Conservation (phyloP, 345 rosid species). For the Ailanthus altissimus region DNA sequence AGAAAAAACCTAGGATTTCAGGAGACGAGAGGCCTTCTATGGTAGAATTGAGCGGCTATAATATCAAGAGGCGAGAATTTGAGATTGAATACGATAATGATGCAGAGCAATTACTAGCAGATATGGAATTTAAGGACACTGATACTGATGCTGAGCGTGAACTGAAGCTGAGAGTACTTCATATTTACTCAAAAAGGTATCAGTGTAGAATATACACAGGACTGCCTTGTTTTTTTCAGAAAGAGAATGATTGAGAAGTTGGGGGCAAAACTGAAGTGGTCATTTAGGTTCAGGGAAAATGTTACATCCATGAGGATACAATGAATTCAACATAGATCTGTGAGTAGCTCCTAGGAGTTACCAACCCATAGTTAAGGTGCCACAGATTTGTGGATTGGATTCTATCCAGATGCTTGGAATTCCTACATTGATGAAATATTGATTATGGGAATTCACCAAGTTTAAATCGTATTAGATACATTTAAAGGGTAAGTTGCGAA, state of each 20-base stretch:
- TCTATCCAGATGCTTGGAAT: not conserved
- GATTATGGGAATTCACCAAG: no score
- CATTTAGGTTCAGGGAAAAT: not conserved
- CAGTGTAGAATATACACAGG: not conserved
- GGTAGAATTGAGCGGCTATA: slow-evolving; percentile 83
- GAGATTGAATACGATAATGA: slow-evolving; percentile 94
- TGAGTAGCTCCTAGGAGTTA: no score
- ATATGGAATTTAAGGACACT: slow-evolving; percentile 86
- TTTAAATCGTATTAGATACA: not conserved
- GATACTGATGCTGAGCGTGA: slow-evolving; percentile 79
- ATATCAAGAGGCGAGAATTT: slow-evolving; percentile 89
- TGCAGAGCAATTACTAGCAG: slow-evolving; percentile 90
- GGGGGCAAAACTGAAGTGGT: not conserved
- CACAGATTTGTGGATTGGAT: no score
- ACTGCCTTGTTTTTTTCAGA: not conserved
- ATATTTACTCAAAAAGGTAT: slow-evolving; percentile 78
- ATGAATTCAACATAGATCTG: no score
- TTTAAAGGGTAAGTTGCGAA: not conserved
- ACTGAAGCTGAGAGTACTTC: slow-evolving; percentile 78
- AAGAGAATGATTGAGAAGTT: not conserved
- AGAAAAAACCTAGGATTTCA: slow-evolving; percentile 71
- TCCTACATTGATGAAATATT: no score
- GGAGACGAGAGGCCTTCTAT: slow-evolving; percentile 73
- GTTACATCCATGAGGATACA: no score
- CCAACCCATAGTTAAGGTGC: no score